Base-by-base conservation (phyloP, 257 asterid genomes). In the Solanum medicagineum region DNA sequence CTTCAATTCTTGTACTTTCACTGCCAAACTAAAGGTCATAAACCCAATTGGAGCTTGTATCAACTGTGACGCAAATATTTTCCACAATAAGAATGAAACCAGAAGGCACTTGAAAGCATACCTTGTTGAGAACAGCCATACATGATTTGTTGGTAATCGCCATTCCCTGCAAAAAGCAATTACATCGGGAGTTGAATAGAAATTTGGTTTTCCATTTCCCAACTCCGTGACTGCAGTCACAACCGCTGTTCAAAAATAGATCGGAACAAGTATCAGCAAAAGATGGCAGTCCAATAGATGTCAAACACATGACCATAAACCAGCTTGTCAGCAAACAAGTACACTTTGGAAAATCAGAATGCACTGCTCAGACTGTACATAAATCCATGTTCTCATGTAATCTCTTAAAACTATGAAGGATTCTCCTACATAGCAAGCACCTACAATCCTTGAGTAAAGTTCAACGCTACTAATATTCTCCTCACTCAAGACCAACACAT, bases 81-180 rank as follows among this genome's bases (percentile, higher is more conserved):
- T 75, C 60, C 44, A 77, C 32, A 75, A 75, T 2, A 24, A 68
- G 32, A 32, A 68, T 68, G 53, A 53, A 51, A 83, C 0, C 20
- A 47, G 40, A 56, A 6, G 32, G 53, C 63, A 66, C 70, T 69
- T 70, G 54, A 54, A 66, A 1, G 42, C 84, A 86, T 81, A 96
- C 99, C 98, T 95, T 85, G 99, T 94, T 85, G 98, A 94, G 88
- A 95, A 94, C 89, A 96, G 90, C 99, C 99, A 96, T 81, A 96
- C 91, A 57, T 96, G 98, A 87, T 96, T 96, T 84, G 98, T 94
- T 75, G 99, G 98, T 63, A 96, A 91, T 71, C 95, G 91, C 99
- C 99, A 95, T 89, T 94, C 92, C 85, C 98, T 86, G 88, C 99
- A 96, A 86, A 96, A 96, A 36, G 96, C 94, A 14, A 94, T 96